Base-by-base conservation (phyloP, 208 protist species). In the Lotmaria passim region DNA sequence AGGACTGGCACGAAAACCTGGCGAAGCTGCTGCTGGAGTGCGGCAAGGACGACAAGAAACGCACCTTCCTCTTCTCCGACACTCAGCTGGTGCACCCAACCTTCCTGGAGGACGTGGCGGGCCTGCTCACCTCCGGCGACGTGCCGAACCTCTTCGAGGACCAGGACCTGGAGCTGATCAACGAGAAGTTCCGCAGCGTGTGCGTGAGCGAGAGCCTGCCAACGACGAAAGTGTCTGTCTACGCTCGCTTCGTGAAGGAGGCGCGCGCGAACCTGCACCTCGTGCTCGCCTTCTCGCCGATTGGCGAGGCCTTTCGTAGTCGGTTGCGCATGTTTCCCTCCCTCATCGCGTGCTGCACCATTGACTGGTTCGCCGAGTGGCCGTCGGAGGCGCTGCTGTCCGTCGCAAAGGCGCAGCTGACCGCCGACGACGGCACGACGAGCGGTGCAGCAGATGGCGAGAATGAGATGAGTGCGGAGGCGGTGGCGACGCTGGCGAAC, bases 311-410 rank as follows among this genome's bases (percentile, higher is more conserved):
- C 7, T 99, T 99, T 76, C 84, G 98, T 57, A 96, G 81, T 8
- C 87, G 98, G 60, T 85, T 99, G 69, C 92, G 98, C 59, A 98
- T 98, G 93, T 99, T 99, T 74, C 98, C 98, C 0, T 94, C 98
- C 1, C 87, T 99, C 11, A 96, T 99, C 63, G 98, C 97, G 52
- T 99, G 96, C 81, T 99, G 97, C 78, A 98, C 98, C 26, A 99
- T 99, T 68, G 98, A 99, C 79, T 99, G 98, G 98, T 99, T 99
- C 82, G 92, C 93, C 33, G 87, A 95, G 70, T 99, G 98, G 98
- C 97, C 97, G 15, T 88, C 86, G 10, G 94, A 99, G 77, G 97
- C 98, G 47, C 88, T 99, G 12, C 62, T 83, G 33, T 96, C 91
- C 30, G 98, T 99, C 14, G 96, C 98, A 11, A 72, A 77, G 52